Conservation (phyloP, 768 basidiomycete genomes). For the Phanerochaete carnosa region DNA sequence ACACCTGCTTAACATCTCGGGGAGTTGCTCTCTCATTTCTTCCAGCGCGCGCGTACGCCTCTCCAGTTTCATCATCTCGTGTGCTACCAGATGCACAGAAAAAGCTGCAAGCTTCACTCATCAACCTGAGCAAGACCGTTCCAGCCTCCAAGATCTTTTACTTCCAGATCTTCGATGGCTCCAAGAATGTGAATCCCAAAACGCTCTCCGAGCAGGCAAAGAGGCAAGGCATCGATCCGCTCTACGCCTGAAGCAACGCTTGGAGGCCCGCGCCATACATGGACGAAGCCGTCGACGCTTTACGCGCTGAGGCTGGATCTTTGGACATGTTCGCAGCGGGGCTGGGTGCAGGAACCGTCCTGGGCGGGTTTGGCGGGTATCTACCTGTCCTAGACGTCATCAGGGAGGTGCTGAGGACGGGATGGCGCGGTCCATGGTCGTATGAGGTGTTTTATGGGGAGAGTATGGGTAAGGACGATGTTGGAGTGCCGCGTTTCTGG, state of each 20-base stretch:
- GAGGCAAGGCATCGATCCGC: constrained; percentile 20
- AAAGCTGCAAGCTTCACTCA: constrained; percentile 19
- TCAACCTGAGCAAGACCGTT: constrained; percentile 17
- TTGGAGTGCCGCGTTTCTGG: constrained; percentile 20
- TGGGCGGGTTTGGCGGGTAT: constrained; percentile 18
- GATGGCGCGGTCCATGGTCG: constrained; percentile 28
- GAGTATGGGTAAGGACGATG: constrained; percentile 18
- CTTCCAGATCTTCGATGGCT: constrained; percentile 30
- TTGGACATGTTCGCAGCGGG: not conserved
- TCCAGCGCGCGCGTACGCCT: constrained; percentile 24
- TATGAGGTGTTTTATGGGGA: constrained; percentile 27
- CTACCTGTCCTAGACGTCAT: constrained; percentile 26
- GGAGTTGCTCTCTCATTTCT: too few relatives aligned
- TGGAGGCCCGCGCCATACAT: constrained; percentile 27
- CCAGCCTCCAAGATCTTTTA: constrained; percentile 27
- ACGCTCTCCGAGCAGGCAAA: constrained; percentile 15
- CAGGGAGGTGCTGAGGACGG: constrained; percentile 24
- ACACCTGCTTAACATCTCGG: too few relatives aligned
- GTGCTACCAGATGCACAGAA: constrained; percentile 12
- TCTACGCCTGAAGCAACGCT: constrained; percentile 28
- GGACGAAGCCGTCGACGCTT: constrained; percentile 10
- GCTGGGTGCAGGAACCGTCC: not conserved
- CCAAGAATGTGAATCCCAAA: constrained; percentile 16
- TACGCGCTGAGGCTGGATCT: not conserved
- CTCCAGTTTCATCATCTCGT: constrained; percentile 17